Conservation (phyloP, 202 grass and related monocot genomes). For the Panicum virgatum region DNA sequence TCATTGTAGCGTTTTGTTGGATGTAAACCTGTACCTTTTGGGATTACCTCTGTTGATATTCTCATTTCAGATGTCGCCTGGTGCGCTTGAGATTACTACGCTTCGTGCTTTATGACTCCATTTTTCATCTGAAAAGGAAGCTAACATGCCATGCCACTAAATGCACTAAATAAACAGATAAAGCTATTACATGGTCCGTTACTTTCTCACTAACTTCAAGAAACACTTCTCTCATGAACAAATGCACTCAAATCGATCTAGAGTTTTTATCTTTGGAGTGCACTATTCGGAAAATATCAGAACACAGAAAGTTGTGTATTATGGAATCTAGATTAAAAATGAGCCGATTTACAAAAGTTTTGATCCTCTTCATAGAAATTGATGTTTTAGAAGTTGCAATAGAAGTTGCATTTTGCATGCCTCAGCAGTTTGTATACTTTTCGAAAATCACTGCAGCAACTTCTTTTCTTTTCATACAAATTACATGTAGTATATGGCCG, state of each 20-base stretch:
- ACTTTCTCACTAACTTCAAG: constrained; percentile 21
- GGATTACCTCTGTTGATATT: neutral
- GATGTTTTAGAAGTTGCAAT: neutral
- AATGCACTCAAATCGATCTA: neutral
- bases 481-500: neutral
- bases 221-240: too few relatives aligned
- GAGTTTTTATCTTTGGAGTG: neutral
- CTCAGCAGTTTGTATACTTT: neutral
- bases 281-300: neutral
- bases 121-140: neutral
- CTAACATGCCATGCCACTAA: constrained; percentile 18
- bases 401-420: neutral
- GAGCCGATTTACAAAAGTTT: neutral
- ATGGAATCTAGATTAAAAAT: neutral
- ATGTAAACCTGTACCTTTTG: neutral
- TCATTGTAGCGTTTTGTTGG: neutral
- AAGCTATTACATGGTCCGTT: neutral
- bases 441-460: neutral
- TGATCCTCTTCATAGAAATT: too few relatives aligned
- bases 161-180: neutral
- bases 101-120: constrained; percentile 4
- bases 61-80: neutral
- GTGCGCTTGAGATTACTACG: too few relatives aligned
- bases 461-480: neutral
- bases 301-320: neutral